Percentiles rank a stretch among this genome's conserved stretches.
These are phyloP conservation scores for Protostelium mycophagum DNA, from an alignment of 78 protist species.

Conservation along the genomic window DNA sequence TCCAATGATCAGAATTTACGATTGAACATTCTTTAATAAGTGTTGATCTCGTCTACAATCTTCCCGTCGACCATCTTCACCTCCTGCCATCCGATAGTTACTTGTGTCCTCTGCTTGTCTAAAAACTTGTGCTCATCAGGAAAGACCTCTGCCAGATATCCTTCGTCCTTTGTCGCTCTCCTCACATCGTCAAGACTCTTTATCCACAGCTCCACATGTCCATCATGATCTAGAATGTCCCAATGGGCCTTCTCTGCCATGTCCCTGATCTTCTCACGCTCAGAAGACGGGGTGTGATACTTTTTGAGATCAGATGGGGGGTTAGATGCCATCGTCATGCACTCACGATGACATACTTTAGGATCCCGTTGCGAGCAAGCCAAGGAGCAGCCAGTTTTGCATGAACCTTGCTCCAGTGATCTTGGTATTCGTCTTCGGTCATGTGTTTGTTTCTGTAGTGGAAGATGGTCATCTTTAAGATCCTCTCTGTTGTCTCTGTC, in stretches of 20 bases:
- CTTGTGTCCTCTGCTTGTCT: neutral
- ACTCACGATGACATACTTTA: neutral
- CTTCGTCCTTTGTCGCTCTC: neutral
- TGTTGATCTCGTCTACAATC: neutral
- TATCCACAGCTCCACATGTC: neutral
- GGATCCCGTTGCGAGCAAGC: neutral
- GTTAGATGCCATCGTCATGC: neutral
- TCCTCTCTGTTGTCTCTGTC: neutral
- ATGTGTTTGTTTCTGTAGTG: neutral
- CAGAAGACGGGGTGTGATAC: neutral
- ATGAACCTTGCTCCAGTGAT: neutral
- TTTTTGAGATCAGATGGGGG: neutral
- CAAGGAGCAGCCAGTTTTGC: neutral
- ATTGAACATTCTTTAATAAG: too few relatives aligned
- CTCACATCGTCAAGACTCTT: neutral
- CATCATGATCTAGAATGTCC: neutral
- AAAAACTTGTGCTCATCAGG: neutral
- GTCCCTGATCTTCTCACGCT: neutral
- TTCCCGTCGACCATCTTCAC: neutral
- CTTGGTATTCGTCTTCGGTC: neutral
- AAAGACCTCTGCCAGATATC: neutral
- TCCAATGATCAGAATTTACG: too few relatives aligned
- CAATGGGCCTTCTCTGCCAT: neutral
- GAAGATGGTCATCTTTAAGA: neutral
- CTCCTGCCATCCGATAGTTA: neutral